phyloP scores from a whole-genome alignment of 164 flowering plant genomes.

The Umbellularia californica region DNA sequence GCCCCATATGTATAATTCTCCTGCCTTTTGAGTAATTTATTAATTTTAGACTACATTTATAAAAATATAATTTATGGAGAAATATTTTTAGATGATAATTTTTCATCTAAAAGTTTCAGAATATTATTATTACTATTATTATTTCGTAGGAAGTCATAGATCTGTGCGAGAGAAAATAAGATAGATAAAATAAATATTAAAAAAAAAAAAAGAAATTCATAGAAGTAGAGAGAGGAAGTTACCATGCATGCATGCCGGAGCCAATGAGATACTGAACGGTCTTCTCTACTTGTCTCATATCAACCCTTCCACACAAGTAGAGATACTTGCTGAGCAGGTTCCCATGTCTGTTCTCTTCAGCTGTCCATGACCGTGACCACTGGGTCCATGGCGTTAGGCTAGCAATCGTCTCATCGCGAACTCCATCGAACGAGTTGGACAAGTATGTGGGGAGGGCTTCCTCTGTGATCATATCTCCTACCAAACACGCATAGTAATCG shows the following conservation, averaged over 20 bases:
- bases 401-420: slow-evolving; percentile 48
- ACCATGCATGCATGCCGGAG: slow-evolving; percentile 56
- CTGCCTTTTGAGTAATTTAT: no score
- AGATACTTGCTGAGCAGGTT: no score
- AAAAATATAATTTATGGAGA: no score
- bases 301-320: slow-evolving; percentile 47
- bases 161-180: background rate
- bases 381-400: slow-evolving; percentile 49
- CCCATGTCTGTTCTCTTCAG: slow-evolving; percentile 35
- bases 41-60: no score
- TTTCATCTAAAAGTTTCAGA: no score
- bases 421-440: slow-evolving; percentile 46
- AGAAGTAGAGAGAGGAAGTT: background rate
- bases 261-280: slow-evolving; percentile 49
- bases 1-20: no score
- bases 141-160: no score
- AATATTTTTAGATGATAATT: no score
- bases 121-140: no score
- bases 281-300: slow-evolving; percentile 49
- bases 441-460: slow-evolving; percentile 60
- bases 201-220: background rate
- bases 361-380: slow-evolving; percentile 58
- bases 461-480: slow-evolving; percentile 32
- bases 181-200: background rate
- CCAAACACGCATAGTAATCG: slow-evolving; percentile 11